Evolutionary conservation across 306 rosid genomes (phyloP), one percentile per base, ranked within the genome.

Genomic region (Glycine latifolia): DNA sequence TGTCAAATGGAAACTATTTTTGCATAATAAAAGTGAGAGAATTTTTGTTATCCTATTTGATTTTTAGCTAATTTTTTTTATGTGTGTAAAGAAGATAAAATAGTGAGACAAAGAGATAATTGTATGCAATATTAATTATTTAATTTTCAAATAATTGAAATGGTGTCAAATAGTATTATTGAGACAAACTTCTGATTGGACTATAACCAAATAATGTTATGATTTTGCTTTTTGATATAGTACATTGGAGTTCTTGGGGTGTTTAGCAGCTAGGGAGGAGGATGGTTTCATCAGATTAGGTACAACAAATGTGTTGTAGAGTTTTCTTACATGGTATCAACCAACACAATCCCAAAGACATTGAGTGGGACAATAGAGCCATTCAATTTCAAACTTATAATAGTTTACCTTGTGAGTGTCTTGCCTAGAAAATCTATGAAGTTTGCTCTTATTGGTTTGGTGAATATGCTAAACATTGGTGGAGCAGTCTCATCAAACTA

Each of bases 331-430:
- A 6, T 10, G 52, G 95, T 95, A 31, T 83, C 90, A 44, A 82
- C 98, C 3, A 92, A 84, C 71, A 61, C 5, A 87, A 73, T 60
- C 82, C 86, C 52, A 89, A 85, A 11, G 99, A 95, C 81, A 90
- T 95, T 5, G 94, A 95, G 15, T 95, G 99, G 99, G 83, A 86
- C n/a, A n/a, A n/a, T n/a, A n/a, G 98, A 95, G 61, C 98, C 99
- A 12, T 95, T 95, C 87, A 82, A 93, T 26, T 95, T 95, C 11
- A 97, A 95, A 91, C 98, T 95, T 4, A 86, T 95, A 3, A 87
- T 91, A 0, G 89, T 95, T 39, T 85, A 94, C 0, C 98, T 97
- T 0, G 85, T 95, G 81, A 83, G 89, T 14, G 20, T 78, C 3
- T 83, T 95, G 71, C 15, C 74, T 33, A 39, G 49, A 16, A 90